These are phyloP conservation scores for Clitopilus hobsonii DNA, from an alignment of 768 basidiomycete genomes.

Conservation along the genomic window DNA sequence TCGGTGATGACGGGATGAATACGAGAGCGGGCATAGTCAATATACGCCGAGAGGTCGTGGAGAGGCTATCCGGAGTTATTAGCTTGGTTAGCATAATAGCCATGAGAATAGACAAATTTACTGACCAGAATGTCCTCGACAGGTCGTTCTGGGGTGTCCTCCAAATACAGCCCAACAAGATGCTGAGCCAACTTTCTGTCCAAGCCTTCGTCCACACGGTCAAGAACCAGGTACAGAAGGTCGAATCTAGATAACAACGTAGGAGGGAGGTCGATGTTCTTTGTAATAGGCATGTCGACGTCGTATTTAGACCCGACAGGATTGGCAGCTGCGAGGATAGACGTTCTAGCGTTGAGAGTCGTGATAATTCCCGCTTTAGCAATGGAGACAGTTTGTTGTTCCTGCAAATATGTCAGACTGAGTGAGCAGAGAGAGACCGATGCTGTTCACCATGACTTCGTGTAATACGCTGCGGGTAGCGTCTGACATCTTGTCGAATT, in stretches of 20 bases:
- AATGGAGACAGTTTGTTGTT: slow-evolving; percentile 99
- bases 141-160: slow-evolving; percentile 72
- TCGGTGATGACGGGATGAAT: slow-evolving; percentile 86
- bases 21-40: slow-evolving; percentile 85
- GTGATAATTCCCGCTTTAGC: slow-evolving; percentile 99
- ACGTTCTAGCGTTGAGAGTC: slow-evolving; percentile 96
- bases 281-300: slow-evolving; percentile 84
- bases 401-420: slow-evolving; percentile 39
- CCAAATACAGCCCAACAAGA: slow-evolving; percentile 89
- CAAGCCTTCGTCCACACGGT: slow-evolving; percentile 84
- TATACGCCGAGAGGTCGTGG: slow-evolving; percentile 88
- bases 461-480: slow-evolving; percentile 96
- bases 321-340: slow-evolving; percentile 95
- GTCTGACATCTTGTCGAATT: slow-evolving; percentile 99
- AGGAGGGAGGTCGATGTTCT: slow-evolving; percentile 96
- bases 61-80: slow-evolving; percentile 55
- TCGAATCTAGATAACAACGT: slow-evolving; percentile 98
- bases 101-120: slow-evolving; percentile 5
- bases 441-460: slow-evolving; percentile 82
- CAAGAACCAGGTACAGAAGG: slow-evolving; percentile 90
- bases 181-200: slow-evolving; percentile 90
- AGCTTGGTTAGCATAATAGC: neutral
- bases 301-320: slow-evolving; percentile 96
- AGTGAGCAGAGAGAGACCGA: neutral
- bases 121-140: slow-evolving; percentile 75